These are phyloP conservation scores for Trichosporon inkin DNA, from an alignment of 1,284 basidiomycete species.

Conservation along the genomic window DNA sequence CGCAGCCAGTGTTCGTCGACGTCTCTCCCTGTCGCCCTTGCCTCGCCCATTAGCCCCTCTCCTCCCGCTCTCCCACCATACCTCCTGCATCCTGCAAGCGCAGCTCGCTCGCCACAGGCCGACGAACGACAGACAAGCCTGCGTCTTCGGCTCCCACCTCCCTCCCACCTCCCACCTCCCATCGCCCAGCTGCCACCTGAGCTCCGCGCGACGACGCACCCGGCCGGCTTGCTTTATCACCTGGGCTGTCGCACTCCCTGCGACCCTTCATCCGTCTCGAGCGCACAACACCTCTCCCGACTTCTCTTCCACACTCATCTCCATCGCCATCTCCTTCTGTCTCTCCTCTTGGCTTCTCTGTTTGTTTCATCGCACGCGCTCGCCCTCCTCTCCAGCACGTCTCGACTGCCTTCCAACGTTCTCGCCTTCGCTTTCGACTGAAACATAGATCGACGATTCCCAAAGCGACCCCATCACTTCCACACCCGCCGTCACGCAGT, in stretches of 20 bases:
- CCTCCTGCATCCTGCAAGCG: constrained; percentile 1
- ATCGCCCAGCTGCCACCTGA: background rate
- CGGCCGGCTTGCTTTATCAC: too few relatives aligned
- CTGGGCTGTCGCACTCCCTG: too few relatives aligned
- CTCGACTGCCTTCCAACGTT: background rate
- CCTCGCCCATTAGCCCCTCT: background rate
- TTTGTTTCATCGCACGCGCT: background rate
- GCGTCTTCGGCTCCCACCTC: background rate
- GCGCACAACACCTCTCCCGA: background rate
- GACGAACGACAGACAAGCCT: background rate
- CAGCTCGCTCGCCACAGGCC: background rate
- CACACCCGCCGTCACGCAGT: background rate
- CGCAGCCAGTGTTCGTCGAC: constrained; percentile 4
- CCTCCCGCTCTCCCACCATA: constrained; percentile 3
- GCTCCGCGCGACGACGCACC: too few relatives aligned
- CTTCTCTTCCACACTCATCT: constrained; percentile 1
- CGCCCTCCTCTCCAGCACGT: background rate
- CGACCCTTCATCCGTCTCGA: background rate
- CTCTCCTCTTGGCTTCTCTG: background rate
- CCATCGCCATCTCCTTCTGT: background rate
- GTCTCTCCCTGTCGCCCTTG: constrained; percentile 3
- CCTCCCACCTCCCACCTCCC: background rate
- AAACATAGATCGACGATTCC: constrained; percentile 2
- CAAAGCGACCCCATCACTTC: background rate
- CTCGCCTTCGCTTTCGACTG: background rate